These are phyloP conservation scores for Metschnikowia kunwiensis DNA, from an alignment of 805 yeast genomes.

Conservation along the genomic window DNA sequence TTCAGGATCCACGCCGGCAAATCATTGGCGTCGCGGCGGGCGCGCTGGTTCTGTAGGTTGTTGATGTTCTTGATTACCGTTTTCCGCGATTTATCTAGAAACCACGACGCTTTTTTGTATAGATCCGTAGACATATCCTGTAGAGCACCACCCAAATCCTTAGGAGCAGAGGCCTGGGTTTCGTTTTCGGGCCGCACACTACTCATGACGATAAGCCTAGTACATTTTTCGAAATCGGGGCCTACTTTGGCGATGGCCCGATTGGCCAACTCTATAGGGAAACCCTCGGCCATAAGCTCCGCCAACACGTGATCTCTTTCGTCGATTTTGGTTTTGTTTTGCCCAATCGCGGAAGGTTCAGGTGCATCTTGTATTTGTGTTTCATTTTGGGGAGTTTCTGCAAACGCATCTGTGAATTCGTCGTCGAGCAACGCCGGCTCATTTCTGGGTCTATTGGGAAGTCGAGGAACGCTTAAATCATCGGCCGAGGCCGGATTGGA, in stretches of 20 bases:
- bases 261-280: conserved; percentile 56
- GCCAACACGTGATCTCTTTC: conserved; percentile 54
- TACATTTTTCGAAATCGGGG: conserved; percentile 59
- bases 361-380: background rate
- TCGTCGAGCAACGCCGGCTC: conserved; percentile 34
- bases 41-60: conserved; percentile 41
- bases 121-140: conserved; percentile 55
- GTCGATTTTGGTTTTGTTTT: background rate
- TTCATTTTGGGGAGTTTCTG: background rate
- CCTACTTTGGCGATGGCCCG: conserved; percentile 61
- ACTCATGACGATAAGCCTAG: conserved; percentile 58
- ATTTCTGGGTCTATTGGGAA: background rate
- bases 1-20: conserved; percentile 77
- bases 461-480: background rate
- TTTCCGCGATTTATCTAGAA: conserved; percentile 57
- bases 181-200: conserved; percentile 6
- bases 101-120: conserved; percentile 55
- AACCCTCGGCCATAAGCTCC: conserved; percentile 77
- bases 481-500: background rate
- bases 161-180: background rate
- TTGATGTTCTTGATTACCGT: conserved; percentile 62
- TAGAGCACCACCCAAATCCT: conserved; percentile 32
- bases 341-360: background rate
- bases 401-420: conserved; percentile 42
- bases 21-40: conserved; percentile 15